Evolutionary conservation across 108 stramenopile genomes (phyloP), one percentile per base, ranked within the genome.

Genomic region (Cyclotella atomus): DNA sequence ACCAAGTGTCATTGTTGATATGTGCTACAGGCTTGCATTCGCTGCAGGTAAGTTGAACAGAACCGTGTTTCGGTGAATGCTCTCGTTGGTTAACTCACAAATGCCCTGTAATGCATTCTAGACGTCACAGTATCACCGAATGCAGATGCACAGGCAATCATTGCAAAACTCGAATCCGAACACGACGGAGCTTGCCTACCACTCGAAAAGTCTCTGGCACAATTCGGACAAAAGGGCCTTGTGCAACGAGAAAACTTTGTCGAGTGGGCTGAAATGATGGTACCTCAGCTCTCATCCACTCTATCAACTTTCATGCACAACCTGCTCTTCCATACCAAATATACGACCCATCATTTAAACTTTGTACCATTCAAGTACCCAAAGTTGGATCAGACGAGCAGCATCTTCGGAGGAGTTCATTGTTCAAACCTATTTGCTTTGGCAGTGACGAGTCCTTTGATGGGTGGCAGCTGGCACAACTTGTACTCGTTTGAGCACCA

Each of bases 281-380:
- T 55, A 7, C 81, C 81, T 41, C 65, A 72, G 41, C 27, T 82
- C 24, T 60, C 81, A 0, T 71, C 73, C 0, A 82, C 81, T 7
- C 47, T 82, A 15, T 71, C 73, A 0, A 75, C 81, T 0, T 82
- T 82, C 50, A 54, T 82, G 44, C 75, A 82, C 65, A 76, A 77
- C 46, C 64, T 82, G 2, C 47, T 82, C 50, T 82, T 82, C 30
- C 81, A 77, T 43, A 52, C 50, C 8, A 82, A 77, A 63, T 71
- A 59, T 62, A 20, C 60, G 19, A 62, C 65, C 14, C 64, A 71
- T 59, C 70, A 70, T 30, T 60, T 76, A 57, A 76, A 75, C 61
- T 75, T 75, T 55, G 79, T 80, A 16, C 74, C 57, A 16, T 80
- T 70, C 47, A 49, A 70, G 30, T 33, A 44, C 54, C 79, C 79